Base-by-base conservation (phyloP, 2,329 filamentous ascomycete species). In the Amauroascus niger region DNA sequence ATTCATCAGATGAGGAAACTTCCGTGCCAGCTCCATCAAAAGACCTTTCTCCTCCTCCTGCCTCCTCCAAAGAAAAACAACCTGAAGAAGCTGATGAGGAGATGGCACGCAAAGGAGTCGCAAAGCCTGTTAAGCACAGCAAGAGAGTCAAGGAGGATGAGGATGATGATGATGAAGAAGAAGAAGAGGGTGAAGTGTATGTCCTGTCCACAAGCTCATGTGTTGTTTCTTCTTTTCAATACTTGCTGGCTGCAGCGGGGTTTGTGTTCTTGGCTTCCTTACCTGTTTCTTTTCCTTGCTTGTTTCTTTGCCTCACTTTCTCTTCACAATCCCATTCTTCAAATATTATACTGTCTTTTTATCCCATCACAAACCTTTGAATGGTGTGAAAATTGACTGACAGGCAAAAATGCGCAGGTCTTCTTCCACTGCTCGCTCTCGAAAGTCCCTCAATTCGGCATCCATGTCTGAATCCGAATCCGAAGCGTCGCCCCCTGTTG, bases 401-500 rank as follows among this genome's bases (percentile, higher is more conserved):
- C 57, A 54, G 30, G 32, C 30, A 52, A 50, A 20, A 49, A 54
- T 52, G 47, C 59, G 55, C 64, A 91, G 86, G 53, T 90, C 85
- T 18, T 86, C 83, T 20, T 75, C 77, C 13, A 82, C 82, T 8
- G 77, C 74, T n/a, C 55, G 65, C 47, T 86, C 86, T 16, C 84
- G 82, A 49, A 79, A 82, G 65, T 95, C 88, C 5, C 79, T 86
- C 50, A 80, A 84, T 63, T 95, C 89, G 9, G 89, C 84, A 20
- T 85, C 87, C 20, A 95, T 95, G 88, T 88, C 91, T 56, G 87
- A 93, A 68, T 93, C 86, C 44, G 85, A 88, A 59, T 88, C 87
- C 22, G 83, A 87, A 60, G 73, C 76, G 54, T 71, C 77, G 52
- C 72, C 78, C 49, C 63, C 64, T 26, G 65, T 62, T 24, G 71